Evolutionary conservation across 148 eudicot species (phyloP).

Genomic region (Euryodendron excelsum): DNA sequence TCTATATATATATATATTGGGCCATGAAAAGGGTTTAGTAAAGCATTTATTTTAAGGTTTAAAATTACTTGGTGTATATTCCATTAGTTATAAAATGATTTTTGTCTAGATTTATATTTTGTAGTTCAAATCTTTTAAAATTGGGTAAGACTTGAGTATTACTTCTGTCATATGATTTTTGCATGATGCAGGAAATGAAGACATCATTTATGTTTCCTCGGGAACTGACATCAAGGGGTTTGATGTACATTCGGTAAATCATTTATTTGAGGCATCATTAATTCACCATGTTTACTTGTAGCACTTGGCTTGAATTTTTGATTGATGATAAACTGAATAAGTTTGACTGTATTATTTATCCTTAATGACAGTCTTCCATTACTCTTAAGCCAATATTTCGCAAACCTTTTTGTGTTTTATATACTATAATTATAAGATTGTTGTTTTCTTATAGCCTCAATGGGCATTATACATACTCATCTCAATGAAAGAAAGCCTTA

Average conservation of each 20-base stretch:
- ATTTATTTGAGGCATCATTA: not conserved
- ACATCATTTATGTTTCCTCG: slow-evolving; percentile 65
- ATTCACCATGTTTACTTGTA: not conserved
- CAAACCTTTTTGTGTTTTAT: not conserved
- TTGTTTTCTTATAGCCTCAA: not conserved
- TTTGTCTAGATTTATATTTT: not conserved
- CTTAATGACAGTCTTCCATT: not conserved
- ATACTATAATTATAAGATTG: not conserved
- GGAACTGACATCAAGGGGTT: slow-evolving; percentile 70
- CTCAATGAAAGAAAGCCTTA: not conserved
- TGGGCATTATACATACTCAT: not conserved
- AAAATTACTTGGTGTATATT: not conserved
- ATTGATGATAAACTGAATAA: not conserved
- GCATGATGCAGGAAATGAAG: slow-evolving; percentile 71
- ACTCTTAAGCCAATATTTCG: not conserved
- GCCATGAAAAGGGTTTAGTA: not conserved
- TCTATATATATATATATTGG: not conserved
- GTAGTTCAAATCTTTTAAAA: not conserved
- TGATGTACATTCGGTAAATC: slow-evolving; percentile 75
- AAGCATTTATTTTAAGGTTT: not conserved
- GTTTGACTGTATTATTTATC: not conserved
- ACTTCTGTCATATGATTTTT: slow-evolving; percentile 9
- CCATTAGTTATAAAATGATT: not conserved
- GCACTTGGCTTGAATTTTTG: not conserved
- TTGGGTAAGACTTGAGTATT: not conserved